These are phyloP conservation scores for Abelmoschus esculentus DNA, from an alignment of 345 rosid species.

Conservation along the genomic window DNA sequence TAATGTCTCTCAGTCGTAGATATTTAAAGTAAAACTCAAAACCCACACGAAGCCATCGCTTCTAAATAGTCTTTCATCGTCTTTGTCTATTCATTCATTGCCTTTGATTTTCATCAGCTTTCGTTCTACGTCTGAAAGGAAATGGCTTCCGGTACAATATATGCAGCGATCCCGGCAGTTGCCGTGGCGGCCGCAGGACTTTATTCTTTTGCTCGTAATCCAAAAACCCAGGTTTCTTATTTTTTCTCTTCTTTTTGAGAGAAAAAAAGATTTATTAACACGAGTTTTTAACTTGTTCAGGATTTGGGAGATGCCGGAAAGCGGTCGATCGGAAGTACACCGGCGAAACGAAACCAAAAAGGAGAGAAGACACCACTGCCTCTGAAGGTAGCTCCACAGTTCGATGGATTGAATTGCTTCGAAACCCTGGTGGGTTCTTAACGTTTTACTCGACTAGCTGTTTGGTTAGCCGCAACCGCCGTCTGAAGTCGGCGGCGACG, in stretches of 20 bases:
- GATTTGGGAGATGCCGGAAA: neutral
- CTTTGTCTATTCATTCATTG: no score
- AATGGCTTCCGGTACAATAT: neutral
- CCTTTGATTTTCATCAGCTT: no score
- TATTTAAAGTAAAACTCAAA: no score
- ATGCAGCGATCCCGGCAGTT: neutral
- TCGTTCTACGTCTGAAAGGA: no score
- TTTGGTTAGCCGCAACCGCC: no score
- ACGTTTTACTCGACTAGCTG: neutral
- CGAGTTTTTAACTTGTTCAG: neutral
- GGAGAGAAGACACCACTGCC: neutral
- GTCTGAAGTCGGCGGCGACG: neutral
- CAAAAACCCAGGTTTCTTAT: neutral
- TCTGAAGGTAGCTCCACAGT: conserved; percentile 28
- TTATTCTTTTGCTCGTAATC: neutral
- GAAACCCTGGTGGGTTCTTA: conserved; percentile 21
- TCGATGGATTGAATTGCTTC: conserved; percentile 26
- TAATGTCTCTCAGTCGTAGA: no score
- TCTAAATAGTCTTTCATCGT: no score
- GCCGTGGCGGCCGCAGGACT: neutral
- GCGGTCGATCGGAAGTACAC: neutral
- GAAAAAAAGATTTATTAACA: no score
- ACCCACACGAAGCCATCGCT: no score
- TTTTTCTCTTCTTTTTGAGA: no score
- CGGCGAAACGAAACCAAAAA: neutral